Conservation (phyloP, 2,329 filamentous ascomycete genomes). For the Xylogone sp. region DNA sequence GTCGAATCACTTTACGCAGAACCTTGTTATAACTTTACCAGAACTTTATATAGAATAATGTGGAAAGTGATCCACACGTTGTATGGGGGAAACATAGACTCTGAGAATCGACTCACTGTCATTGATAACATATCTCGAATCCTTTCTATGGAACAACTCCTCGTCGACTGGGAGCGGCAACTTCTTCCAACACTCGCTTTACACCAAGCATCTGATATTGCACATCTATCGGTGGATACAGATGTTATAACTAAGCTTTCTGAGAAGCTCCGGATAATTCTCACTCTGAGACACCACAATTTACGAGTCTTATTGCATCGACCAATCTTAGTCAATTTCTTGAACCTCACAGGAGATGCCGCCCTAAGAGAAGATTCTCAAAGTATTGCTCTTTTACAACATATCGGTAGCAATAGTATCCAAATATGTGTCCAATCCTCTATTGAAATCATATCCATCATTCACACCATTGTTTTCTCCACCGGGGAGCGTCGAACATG, state of each 20-base stretch:
- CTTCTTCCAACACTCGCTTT: constrained; percentile 28
- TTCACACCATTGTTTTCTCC: constrained; percentile 21
- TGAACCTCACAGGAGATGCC: constrained; percentile 20
- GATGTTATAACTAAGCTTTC: not conserved
- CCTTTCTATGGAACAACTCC: constrained; percentile 34
- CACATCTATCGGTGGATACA: constrained; percentile 10
- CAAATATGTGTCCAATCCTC: constrained; percentile 28
- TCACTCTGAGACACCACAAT: constrained; percentile 39
- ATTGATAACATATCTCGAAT: constrained; percentile 30
- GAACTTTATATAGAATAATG: constrained; percentile 30
- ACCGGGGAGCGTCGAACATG: constrained; percentile 8
- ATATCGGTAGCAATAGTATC: constrained; percentile 30
- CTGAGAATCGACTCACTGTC: constrained; percentile 19
- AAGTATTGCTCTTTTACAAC: constrained; percentile 23
- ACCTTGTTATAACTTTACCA: constrained; percentile 6
- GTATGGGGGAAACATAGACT: constrained; percentile 42
- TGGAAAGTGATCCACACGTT: constrained; percentile 35
- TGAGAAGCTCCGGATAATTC: constrained; percentile 37
- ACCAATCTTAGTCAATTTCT: constrained; percentile 34
- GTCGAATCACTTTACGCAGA: not conserved
- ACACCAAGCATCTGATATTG: constrained; percentile 19
- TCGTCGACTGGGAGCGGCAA: constrained; percentile 33
- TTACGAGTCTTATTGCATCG: constrained; percentile 37
- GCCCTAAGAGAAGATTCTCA: constrained; percentile 6
- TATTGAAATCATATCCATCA: constrained; percentile 30